Evolutionary conservation across 2,329 filamentous ascomycete species (phyloP), one percentile per base, ranked within the genome.

Genomic region (Proliferodiscus dingleyae): DNA sequence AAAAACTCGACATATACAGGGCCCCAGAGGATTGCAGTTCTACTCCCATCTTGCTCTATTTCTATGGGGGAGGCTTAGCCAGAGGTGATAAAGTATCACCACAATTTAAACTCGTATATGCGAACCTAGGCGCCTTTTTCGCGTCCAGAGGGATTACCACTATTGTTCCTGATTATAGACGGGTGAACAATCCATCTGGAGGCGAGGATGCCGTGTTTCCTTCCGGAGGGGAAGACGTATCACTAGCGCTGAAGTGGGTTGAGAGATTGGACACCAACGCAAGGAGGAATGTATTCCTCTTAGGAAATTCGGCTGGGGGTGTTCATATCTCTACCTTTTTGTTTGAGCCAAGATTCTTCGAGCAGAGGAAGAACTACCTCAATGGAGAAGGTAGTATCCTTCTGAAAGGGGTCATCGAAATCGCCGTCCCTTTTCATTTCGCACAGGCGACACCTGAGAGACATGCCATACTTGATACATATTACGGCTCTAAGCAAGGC

Each of bases 301-400:
- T 60, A 42, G 61, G 61, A 1, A 63, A 63, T 38, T 63, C 59
- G 16, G 61, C 60, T 2, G 61, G 61, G 2, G 61, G 61, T 5
- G 44, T 63, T 1, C 61, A 64, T 41, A 32, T 56, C 5, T 44
- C 53, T 3, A 64, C 60, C 1, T 64, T 59, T 26, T 23, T 63
- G 15, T 42, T 64, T 29, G 56, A 47, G 9, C 29, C 33, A 2
- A 21, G 18, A 4, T 63, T 58, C 30, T 23, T 47, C 13, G 51
- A 41, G 15, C 50, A 58, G 49, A 57, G 60, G 13, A 43, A 41
- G 15, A 13, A 13, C 2, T 51, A 54, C 28, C 18, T 43, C 7
- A 16, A 22, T 9, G 52, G 46, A 6, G 21, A 41, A 5, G 36
- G 40, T 4, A 37, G 41, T 6, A 28, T 61, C 1, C 23, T 41